Conservation (phyloP, 306 rosid species). For the Erythrophleum fordii region DNA sequence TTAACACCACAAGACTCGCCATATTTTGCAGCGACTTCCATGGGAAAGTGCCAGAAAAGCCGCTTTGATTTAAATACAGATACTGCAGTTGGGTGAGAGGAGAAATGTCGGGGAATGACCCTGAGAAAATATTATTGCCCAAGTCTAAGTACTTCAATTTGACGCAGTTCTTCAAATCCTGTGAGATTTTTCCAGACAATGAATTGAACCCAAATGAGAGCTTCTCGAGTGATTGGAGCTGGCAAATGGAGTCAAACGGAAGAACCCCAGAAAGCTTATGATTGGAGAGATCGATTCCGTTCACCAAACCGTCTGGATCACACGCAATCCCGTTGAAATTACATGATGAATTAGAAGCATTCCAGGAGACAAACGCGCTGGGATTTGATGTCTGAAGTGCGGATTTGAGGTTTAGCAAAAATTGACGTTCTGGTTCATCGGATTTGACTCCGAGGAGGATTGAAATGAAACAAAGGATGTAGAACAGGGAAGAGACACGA, state of each 20-base stretch:
- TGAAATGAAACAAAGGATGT: constrained; percentile 42
- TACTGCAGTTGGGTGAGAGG: constrained; percentile 50
- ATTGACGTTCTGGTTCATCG: constrained; percentile 50
- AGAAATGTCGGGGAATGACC: constrained; percentile 69
- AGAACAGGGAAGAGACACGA: background rate
- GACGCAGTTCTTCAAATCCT: constrained; percentile 64
- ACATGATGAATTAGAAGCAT: constrained; percentile 38
- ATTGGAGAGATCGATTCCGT: constrained; percentile 62
- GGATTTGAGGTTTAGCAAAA: constrained; percentile 60
- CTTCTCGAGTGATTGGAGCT: constrained; percentile 56
- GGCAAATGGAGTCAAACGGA: constrained; percentile 70
- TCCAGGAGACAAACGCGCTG: constrained; percentile 56
- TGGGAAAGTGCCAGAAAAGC: constrained; percentile 75
- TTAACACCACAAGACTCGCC: constrained; percentile 56
- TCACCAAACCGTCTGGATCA: constrained; percentile 43
- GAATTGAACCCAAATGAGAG: constrained; percentile 67
- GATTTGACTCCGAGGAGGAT: constrained; percentile 42
- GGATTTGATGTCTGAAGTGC: constrained; percentile 38
- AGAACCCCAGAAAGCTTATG: constrained; percentile 56
- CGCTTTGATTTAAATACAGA: constrained; percentile 60
- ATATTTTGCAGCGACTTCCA: constrained; percentile 67
- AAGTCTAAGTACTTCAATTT: constrained; percentile 65
- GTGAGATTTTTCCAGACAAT: constrained; percentile 46
- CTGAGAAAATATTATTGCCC: constrained; percentile 67
- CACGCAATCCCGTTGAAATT: constrained; percentile 67